A percentile compares a stretch with the other conserved stretches of the same genome.
Conservation (phyloP, 192 early-diverging fungal species). For the Coemansia sp. region DNA sequence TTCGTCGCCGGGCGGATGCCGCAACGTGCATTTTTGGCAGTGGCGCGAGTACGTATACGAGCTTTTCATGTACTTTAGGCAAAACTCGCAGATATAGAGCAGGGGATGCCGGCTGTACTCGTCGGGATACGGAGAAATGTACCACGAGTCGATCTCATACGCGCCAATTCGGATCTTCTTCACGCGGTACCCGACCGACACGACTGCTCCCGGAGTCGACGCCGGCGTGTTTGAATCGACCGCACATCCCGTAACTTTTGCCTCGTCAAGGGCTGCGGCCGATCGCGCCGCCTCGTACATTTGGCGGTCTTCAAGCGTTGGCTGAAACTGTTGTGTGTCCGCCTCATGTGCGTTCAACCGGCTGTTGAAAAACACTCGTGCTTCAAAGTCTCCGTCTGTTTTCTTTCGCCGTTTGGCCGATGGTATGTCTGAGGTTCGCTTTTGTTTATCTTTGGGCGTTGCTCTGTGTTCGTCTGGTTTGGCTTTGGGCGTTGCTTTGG, state of each 20-base stretch:
- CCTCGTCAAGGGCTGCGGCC: constrained; percentile 36
- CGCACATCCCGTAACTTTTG: background rate
- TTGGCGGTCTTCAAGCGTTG: constrained; percentile 54
- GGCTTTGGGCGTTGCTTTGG: background rate
- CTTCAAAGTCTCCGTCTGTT: constrained; percentile 15
- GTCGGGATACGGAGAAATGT: constrained; percentile 91
- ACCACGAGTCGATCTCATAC: constrained; percentile 92
- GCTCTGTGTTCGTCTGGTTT: background rate
- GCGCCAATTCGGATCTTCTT: constrained; percentile 75
- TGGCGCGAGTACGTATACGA: constrained; percentile 79
- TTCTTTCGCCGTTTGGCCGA: constrained; percentile 34
- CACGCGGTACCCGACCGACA: constrained; percentile 39
- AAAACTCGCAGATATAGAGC: constrained; percentile 94
- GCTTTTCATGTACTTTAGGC: constrained; percentile 97
- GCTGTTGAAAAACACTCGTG: constrained; percentile 39
- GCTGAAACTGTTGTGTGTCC: constrained; percentile 57
- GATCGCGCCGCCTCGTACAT: constrained; percentile 58
- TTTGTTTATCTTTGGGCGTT: constrained; percentile 2
- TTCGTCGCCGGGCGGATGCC: constrained; percentile 93
- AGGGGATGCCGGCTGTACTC: constrained; percentile 83
- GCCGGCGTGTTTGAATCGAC: constrained; percentile 21
- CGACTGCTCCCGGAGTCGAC: constrained; percentile 22
- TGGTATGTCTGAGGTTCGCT: background rate
- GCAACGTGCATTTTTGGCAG: constrained; percentile 76
- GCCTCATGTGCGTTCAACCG: constrained; percentile 58